phyloP scores from a whole-genome alignment of 148 eudicot species.

The Bassia scoparia region DNA sequence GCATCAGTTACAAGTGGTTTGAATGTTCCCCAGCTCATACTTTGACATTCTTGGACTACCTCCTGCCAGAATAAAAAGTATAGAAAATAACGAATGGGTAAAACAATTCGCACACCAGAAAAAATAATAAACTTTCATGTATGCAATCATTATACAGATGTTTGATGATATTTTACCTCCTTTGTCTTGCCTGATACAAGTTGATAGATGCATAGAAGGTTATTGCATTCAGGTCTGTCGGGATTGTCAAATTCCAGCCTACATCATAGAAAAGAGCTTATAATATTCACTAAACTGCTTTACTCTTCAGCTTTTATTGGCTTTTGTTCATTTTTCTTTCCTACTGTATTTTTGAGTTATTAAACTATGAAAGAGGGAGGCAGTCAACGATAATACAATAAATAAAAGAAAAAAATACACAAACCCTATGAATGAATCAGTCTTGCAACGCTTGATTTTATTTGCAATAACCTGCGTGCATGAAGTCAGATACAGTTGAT shows the following conservation, averaged over 20 bases:
- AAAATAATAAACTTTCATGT: no score
- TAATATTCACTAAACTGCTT: neutral
- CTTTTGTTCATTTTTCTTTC: neutral
- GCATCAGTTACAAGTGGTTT: conserved; percentile 78
- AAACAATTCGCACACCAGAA: no score
- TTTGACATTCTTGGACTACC: conserved; percentile 79
- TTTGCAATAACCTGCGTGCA: conserved; percentile 68
- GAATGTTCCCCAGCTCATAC: conserved; percentile 92
- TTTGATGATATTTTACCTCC: conserved; percentile 44
- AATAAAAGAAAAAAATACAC: conserved; percentile 16
- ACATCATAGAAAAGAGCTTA: conserved; percentile 23
- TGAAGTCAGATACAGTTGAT: conserved; percentile 9
- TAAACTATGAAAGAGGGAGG: neutral
- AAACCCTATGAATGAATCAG: conserved; percentile 82
- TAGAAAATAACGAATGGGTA: no score
- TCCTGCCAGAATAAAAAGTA: conserved; percentile 52
- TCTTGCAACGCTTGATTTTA: conserved; percentile 97
- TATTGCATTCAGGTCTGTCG: conserved; percentile 94
- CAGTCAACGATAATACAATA: neutral
- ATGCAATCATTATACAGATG: no score
- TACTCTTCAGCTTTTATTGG: neutral
- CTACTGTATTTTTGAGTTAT: no score
- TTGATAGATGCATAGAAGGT: conserved; percentile 87
- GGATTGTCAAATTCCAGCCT: conserved; percentile 79
- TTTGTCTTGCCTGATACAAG: conserved; percentile 81